Evolutionary conservation across 2,329 filamentous ascomycete genomes (phyloP).

Genomic region (Epichloe gansuensis): DNA sequence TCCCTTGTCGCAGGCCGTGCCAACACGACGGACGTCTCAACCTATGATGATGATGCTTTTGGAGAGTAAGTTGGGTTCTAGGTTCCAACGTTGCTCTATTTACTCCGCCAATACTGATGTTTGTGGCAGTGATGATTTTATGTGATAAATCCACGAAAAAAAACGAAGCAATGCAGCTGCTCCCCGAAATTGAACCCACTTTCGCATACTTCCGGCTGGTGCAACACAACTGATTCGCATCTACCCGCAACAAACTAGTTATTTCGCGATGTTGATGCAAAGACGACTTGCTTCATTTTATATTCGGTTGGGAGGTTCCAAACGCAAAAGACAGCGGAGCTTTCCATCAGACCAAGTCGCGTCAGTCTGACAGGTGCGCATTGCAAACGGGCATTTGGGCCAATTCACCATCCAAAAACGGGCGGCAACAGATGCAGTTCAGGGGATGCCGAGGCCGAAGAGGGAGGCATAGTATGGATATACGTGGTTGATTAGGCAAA

Average conservation of each 20-base stretch:
- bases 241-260: background rate
- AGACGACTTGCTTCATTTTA: background rate
- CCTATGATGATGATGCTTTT: constrained; percentile 68
- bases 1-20: constrained; percentile 57
- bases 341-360: background rate
- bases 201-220: background rate
- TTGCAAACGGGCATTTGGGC: background rate
- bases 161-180: background rate
- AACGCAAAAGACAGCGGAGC: background rate
- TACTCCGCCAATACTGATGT: background rate
- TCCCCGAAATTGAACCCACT: background rate
- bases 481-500: background rate
- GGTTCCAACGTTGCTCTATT: no score
- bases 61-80: constrained; percentile 57
- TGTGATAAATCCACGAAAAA: constrained; percentile 37
- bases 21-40: constrained; percentile 54
- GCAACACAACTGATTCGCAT: background rate
- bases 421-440: background rate
- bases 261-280: background rate
- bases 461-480: background rate
- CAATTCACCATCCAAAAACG: background rate
- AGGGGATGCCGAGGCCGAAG: background rate
- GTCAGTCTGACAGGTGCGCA: background rate
- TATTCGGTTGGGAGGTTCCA: background rate
- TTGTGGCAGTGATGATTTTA: constrained; percentile 51